Conservation (phyloP, 2,329 filamentous ascomycete genomes). For the Phialophora expanda region DNA sequence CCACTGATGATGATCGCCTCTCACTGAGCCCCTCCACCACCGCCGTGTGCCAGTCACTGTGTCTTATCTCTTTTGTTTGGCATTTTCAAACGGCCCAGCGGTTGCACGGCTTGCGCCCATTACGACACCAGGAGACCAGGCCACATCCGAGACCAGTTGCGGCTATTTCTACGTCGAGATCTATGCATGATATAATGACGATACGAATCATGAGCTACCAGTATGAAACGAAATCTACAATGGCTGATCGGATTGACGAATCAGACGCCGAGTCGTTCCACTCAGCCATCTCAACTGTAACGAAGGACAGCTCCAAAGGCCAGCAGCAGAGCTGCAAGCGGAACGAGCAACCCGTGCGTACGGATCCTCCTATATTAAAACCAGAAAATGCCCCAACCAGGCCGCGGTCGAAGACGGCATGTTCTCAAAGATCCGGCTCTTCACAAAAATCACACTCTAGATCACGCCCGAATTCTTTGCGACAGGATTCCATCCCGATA, state of each 20-base stretch:
- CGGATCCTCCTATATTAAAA: background rate
- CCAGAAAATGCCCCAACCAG: slow-evolving; percentile 5
- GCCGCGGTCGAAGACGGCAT: slow-evolving; percentile 2
- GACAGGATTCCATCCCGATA: slow-evolving; percentile 15
- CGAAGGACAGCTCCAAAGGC: background rate
- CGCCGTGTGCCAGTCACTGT: slow-evolving; percentile 5
- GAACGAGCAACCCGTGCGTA: background rate
- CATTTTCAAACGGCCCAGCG: slow-evolving; percentile 3
- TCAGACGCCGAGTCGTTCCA: slow-evolving; percentile 36
- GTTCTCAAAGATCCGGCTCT: slow-evolving; percentile 3
- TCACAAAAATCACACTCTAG: background rate
- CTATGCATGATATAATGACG: slow-evolving; percentile 19
- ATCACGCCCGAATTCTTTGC: slow-evolving; percentile 10
- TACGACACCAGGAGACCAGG: slow-evolving; percentile 9
- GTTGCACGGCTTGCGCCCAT: background rate
- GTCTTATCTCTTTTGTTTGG: background rate
- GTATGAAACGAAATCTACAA: slow-evolving; percentile 8
- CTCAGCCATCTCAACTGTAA: slow-evolving; percentile 30
- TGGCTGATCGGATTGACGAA: slow-evolving; percentile 7
- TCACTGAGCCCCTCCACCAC: background rate
- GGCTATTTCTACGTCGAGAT: background rate
- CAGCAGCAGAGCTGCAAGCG: background rate
- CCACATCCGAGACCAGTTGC: background rate
- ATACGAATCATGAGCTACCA: slow-evolving; percentile 24
- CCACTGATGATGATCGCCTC: slow-evolving; percentile 3